Conservation (phyloP, 208 protist genomes). For the Acanthamoeba lugdunensis region DNA sequence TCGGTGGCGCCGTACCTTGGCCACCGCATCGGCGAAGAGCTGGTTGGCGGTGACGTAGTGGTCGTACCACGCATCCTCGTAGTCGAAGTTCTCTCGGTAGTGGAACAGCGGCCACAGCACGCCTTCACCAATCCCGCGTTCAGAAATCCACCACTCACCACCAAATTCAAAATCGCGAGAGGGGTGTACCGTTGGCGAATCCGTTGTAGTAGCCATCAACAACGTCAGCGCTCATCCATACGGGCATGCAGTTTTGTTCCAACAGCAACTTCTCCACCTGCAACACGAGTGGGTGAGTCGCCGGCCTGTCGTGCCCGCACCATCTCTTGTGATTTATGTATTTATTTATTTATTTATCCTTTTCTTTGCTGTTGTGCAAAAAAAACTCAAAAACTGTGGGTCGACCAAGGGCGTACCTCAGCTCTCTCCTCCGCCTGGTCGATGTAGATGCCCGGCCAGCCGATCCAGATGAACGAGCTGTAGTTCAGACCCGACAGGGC, state of each 20-base stretch:
- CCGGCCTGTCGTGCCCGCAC: no score
- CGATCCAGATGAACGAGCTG: slow-evolving; percentile 59
- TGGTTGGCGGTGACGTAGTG: slow-evolving; percentile 83
- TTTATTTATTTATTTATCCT: no score
- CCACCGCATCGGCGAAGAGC: slow-evolving; percentile 79
- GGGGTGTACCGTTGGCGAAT: slow-evolving; percentile 73
- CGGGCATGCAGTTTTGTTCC: slow-evolving; percentile 80
- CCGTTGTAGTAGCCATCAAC: slow-evolving; percentile 81
- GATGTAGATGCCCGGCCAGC: slow-evolving; percentile 79
- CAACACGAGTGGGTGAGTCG: not conserved
- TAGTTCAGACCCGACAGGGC: not conserved
- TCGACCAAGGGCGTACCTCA: not conserved
- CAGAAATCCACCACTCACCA: not conserved
- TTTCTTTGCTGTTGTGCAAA: no score
- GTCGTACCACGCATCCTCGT: slow-evolving; percentile 78
- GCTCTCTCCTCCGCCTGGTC: slow-evolving; percentile 69
- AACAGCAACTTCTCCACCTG: slow-evolving; percentile 70
- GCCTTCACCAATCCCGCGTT: not conserved
- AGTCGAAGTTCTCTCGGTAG: slow-evolving; percentile 78
- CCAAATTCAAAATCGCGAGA: not conserved
- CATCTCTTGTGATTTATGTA: not conserved
- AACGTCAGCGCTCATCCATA: slow-evolving; percentile 77
- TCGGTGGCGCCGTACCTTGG: not conserved
- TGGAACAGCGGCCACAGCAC: slow-evolving; percentile 87
- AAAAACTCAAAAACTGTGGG: no score